Percentiles rank a stretch among this genome's conserved stretches.
phyloP scores from a whole-genome alignment of 23 red algal species.

The Gracilaria gracilis region DNA sequence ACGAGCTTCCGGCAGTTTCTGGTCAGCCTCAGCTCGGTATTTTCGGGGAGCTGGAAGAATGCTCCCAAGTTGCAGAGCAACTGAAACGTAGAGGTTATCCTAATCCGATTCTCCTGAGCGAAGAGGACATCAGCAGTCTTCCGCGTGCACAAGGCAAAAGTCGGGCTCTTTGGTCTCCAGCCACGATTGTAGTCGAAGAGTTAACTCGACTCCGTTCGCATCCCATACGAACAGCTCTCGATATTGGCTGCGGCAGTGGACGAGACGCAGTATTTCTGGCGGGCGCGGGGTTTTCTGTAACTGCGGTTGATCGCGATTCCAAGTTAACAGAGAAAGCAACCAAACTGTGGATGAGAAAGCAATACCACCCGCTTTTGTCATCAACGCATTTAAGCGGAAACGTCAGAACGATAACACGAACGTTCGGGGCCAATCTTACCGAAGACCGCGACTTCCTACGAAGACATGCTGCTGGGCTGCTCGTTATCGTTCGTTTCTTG shows the following conservation, averaged over 20 bases:
- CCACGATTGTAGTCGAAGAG: constrained; percentile 13
- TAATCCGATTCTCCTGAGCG: neutral
- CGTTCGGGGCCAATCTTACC: constrained; percentile 46
- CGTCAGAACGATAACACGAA: constrained; percentile 5
- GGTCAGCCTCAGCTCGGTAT: constrained; percentile 1
- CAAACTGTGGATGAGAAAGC: neutral
- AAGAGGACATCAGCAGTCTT: neutral
- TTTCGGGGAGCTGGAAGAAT: neutral
- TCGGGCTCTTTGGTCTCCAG: constrained; percentile 41
- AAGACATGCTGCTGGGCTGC: constrained; percentile 24
- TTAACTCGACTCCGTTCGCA: constrained; percentile 26
- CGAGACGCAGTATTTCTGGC: constrained; percentile 57
- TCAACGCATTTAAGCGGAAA: neutral
- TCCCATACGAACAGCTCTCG: constrained; percentile 37
- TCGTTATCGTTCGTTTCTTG: constrained; percentile 69
- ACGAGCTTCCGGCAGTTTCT: constrained; percentile 20
- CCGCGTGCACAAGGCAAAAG: neutral
- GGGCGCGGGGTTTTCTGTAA: constrained; percentile 7
- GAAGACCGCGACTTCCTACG: constrained; percentile 34
- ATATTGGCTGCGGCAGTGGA: constrained; percentile 63
- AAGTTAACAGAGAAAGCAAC: constrained; percentile 21
- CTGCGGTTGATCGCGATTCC: constrained; percentile 62
- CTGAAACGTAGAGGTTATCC: constrained; percentile 16
- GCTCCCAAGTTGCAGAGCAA: neutral
- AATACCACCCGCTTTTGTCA: constrained; percentile 5